A percentile compares a stretch with the other conserved stretches of the same genome.
These are phyloP conservation scores for Daedaleopsis sinensis DNA, from an alignment of 768 basidiomycete species.

Conservation along the genomic window DNA sequence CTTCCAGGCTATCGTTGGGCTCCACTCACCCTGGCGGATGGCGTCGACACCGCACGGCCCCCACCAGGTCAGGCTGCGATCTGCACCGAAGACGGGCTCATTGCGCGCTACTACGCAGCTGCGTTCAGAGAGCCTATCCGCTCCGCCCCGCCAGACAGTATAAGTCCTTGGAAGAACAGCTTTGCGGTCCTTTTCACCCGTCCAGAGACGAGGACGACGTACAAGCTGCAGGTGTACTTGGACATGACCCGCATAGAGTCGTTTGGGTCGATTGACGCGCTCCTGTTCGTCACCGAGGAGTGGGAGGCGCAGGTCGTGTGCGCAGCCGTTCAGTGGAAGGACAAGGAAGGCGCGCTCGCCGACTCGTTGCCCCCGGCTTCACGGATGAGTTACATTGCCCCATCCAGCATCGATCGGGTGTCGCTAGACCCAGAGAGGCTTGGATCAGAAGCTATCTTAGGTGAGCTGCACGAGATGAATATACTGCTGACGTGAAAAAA, in stretches of 20 bases:
- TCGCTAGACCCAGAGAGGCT: not conserved
- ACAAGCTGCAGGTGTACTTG: not conserved
- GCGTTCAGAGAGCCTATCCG: not conserved
- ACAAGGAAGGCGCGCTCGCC: no score
- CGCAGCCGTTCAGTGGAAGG: no score
- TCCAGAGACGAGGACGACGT: not conserved
- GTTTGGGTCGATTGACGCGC: not conserved
- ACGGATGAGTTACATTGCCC: not conserved
- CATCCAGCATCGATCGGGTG: not conserved
- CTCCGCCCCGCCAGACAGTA: not conserved
- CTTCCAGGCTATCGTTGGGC: slow-evolving; percentile 4
- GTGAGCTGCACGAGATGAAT: not conserved
- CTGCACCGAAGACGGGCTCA: not conserved
- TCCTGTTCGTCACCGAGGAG: not conserved
- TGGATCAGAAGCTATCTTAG: not conserved
- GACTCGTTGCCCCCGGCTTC: not conserved
- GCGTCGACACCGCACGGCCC: no score
- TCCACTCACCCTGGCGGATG: not conserved
- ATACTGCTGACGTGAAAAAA: not conserved
- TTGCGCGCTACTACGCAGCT: not conserved
- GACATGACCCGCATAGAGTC: no score
- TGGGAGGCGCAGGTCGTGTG: not conserved
- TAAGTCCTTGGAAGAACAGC: no score
- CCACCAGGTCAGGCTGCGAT: not conserved
- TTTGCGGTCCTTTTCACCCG: not conserved